Evolutionary conservation across 1,284 basidiomycete genomes (phyloP), one percentile per base, ranked within the genome.

Genomic region (Papiliotrema flavescens): DNA sequence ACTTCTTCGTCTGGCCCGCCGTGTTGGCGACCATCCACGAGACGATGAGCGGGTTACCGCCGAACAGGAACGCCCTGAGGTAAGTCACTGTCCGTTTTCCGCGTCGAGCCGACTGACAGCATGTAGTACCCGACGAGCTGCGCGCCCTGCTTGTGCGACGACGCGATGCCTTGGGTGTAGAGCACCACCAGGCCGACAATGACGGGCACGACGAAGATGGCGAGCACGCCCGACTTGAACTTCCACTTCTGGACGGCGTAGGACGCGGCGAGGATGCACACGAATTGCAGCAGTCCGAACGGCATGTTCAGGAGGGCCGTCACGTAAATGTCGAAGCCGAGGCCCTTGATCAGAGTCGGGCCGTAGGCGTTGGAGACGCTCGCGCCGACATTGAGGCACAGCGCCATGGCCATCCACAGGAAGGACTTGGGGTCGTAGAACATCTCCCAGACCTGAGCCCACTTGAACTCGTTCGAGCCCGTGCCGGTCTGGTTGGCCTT

Each of bases 1-100:
- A 67, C 56, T 77, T 76, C 67, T 78, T 78, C 37, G 77, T 76
- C 47, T 71, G 67, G n/a, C 77, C 76, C 4, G 66, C 77, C 9
- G 67, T 73, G 71, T 76, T 77, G 37, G 71, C 70, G 20, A 71
- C 69, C 55, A 78, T 71, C 77, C 77, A 78, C 3, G 69, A 67
- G 34, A 74, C 65, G 42, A 76, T 68, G 24, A 74, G 60, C 4
- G 78, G 76, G 61, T 76, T 77, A 35, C 69, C 69, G 24, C 71
- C 75, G 56, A 73, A 79, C 9, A 77, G 59, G 65, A 76, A 75
- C 0, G 73, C 66, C 19, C 76, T 51, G 40, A 77, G 64, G 28
- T 32, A 32, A 32, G 28, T 11, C 5, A 5, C 28, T 11, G 11
- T 32, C 5, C 28, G 11, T 32, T 11, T 32, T 5, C 28, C 28